phyloP scores from a whole-genome alignment of 2,329 filamentous ascomycete genomes.

The Ceratocystis papillata region DNA sequence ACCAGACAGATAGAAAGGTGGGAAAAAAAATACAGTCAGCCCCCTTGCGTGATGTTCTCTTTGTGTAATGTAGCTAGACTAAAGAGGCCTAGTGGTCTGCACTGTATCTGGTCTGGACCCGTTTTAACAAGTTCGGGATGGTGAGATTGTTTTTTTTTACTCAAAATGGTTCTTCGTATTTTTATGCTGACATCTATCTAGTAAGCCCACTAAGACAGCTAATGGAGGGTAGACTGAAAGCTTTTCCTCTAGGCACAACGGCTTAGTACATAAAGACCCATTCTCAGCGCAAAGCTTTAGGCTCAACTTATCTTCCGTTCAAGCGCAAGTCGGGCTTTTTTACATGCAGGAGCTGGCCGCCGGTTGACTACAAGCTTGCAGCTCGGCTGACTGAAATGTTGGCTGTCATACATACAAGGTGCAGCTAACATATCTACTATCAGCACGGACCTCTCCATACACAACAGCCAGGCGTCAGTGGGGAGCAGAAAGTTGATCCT shows the following conservation, averaged over 20 bases:
- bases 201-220: neutral
- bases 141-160: too few species aligned
- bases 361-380: neutral
- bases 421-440: neutral
- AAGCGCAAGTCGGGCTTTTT: neutral
- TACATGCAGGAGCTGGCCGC: neutral
- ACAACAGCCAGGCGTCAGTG: neutral
- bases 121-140: neutral
- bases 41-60: neutral
- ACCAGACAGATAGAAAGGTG: neutral
- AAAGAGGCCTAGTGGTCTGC: neutral
- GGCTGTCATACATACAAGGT: neutral
- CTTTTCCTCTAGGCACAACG: neutral
- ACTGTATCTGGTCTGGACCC: neutral
- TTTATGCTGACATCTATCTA: neutral
- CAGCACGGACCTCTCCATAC: neutral
- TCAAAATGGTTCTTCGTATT: neutral
- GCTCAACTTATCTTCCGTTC: neutral
- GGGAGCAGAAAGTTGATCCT: too few species aligned
- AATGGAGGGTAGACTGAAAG: neutral
- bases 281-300: neutral
- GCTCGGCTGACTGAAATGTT: neutral
- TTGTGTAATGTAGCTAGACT: neutral
- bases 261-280: neutral
- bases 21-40: neutral